Percentiles rank a stretch among this genome's conserved stretches.
Conservation (phyloP, 331 rosid genomes). For the Malus hybrid region DNA sequence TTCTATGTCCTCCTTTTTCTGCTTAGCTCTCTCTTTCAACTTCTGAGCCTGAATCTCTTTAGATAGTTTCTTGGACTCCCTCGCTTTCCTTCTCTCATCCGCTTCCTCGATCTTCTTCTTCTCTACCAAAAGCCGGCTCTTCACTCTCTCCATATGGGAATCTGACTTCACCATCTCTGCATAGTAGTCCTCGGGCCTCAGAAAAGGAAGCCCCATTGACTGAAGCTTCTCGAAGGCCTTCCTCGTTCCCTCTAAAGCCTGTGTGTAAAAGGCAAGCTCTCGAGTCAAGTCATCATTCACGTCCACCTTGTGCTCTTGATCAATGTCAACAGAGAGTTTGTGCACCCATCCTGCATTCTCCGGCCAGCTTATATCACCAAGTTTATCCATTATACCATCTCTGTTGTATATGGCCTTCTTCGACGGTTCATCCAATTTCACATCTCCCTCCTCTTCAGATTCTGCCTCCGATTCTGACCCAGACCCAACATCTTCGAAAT, state of each 20-base stretch:
- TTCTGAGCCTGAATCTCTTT: conserved; percentile 72
- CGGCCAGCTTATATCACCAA: conserved; percentile 68
- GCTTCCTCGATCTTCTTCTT: conserved; percentile 69
- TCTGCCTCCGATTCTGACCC: conserved; percentile 43
- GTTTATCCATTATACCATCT: conserved; percentile 60
- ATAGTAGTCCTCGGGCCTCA: conserved; percentile 63
- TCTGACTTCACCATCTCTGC: conserved; percentile 86
- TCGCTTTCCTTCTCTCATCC: conserved; percentile 64
- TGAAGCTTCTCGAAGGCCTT: conserved; percentile 59
- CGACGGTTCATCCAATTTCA: conserved; percentile 47
- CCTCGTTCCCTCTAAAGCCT: conserved; percentile 69
- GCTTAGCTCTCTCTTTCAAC: conserved; percentile 64
- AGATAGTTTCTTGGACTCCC: conserved; percentile 60
- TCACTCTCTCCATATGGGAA: conserved; percentile 63
- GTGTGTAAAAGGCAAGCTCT: conserved; percentile 58
- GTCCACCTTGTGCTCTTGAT: conserved; percentile 44
- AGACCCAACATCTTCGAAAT: conserved; percentile 9
- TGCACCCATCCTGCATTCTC: conserved; percentile 41
- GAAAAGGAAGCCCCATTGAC: conserved; percentile 51
- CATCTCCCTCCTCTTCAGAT: conserved; percentile 39
- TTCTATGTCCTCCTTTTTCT: conserved; percentile 66
- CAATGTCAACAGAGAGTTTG: conserved; percentile 34
- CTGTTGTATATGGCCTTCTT: conserved; percentile 43
- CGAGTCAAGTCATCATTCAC: conserved; percentile 67
- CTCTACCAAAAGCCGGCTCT: conserved; percentile 59